Evolutionary conservation across 2,329 filamentous ascomycete species (phyloP).

Genomic region (Stylonectria norvegica): DNA sequence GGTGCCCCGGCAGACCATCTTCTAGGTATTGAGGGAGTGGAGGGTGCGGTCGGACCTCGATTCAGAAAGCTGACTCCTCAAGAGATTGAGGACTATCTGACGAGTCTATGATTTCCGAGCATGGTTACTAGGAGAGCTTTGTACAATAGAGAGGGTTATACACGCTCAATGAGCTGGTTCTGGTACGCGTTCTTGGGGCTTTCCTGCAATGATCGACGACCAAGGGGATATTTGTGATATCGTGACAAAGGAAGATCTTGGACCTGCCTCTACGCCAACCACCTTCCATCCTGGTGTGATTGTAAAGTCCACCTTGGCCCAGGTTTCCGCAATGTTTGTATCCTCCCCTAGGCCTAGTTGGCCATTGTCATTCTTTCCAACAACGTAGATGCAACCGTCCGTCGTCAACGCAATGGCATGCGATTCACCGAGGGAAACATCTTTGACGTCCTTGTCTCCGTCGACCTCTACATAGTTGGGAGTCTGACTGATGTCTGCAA

Average conservation of each 20-base stretch:
- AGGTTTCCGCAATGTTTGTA: conserved; percentile 25
- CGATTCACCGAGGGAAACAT: conserved; percentile 55
- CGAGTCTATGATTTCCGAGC: conserved; percentile 72
- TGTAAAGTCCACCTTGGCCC: conserved; percentile 36
- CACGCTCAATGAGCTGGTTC: conserved; percentile 33
- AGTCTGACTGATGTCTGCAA: conserved; percentile 28
- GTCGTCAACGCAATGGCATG: conserved; percentile 56
- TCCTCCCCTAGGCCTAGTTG: conserved; percentile 50
- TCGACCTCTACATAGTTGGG: conserved; percentile 47
- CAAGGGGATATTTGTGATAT: conserved; percentile 25
- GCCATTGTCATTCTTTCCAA: conserved; percentile 56
- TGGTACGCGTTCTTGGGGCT: conserved; percentile 14
- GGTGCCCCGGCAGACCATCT: conserved; percentile 91
- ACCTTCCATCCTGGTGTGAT: conserved; percentile 27
- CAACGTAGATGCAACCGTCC: conserved; percentile 48
- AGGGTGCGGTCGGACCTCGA: conserved; percentile 77
- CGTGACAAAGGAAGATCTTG: conserved; percentile 48
- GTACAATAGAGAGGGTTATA: conserved; percentile 49
- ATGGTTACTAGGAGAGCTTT: conserved; percentile 31
- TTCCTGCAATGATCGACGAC: no score
- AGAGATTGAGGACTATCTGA: conserved; percentile 99
- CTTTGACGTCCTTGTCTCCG: conserved; percentile 49
- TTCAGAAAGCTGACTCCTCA: conserved; percentile 95
- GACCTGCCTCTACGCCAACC: conserved; percentile 46
- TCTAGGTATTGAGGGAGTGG: conserved; percentile 84